phyloP scores from a whole-genome alignment of 192 early-diverging fungal genomes.

The Podila epigama region DNA sequence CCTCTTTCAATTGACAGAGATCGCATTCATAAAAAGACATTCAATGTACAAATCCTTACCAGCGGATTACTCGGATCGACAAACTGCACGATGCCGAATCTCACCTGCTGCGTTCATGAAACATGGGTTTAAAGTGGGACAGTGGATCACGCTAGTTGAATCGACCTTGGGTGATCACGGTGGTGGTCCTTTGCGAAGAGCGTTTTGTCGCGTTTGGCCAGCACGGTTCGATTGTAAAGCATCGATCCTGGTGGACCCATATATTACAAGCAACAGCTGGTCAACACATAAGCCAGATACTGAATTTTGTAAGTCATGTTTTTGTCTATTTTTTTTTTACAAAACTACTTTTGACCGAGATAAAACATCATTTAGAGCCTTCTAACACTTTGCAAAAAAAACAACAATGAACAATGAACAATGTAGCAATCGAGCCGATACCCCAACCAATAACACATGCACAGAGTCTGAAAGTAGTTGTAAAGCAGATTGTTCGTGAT shows the following conservation, averaged over 20 bases:
- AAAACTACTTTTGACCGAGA: too few species aligned
- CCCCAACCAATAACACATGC: neutral
- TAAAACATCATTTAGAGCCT: too few species aligned
- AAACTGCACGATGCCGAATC: constrained; percentile 37
- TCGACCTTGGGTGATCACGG: neutral
- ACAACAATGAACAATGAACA: too few species aligned
- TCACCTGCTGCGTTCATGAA: constrained; percentile 24
- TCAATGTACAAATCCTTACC: constrained; percentile 20
- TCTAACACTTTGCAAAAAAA: neutral
- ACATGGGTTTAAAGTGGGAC: constrained; percentile 17
- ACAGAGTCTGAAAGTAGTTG: neutral
- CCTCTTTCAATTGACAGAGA: neutral
- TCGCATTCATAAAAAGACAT: neutral
- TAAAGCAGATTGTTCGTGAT: neutral
- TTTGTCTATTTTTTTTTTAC: too few species aligned
- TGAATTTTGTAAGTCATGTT: too few species aligned
- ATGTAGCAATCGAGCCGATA: too few species aligned
- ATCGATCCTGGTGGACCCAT: constrained; percentile 22
- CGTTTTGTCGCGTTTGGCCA: constrained; percentile 32
- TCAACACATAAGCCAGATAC: too few species aligned
- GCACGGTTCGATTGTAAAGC: constrained; percentile 25
- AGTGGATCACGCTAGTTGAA: constrained; percentile 30
- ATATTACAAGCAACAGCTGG: constrained; percentile 4
- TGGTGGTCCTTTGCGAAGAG: constrained; percentile 6
- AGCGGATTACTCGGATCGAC: constrained; percentile 38